A percentile compares a stretch with the other conserved stretches of the same genome.
Conservation (phyloP, 441 rosid species). For the Aquilaria agallochum region DNA sequence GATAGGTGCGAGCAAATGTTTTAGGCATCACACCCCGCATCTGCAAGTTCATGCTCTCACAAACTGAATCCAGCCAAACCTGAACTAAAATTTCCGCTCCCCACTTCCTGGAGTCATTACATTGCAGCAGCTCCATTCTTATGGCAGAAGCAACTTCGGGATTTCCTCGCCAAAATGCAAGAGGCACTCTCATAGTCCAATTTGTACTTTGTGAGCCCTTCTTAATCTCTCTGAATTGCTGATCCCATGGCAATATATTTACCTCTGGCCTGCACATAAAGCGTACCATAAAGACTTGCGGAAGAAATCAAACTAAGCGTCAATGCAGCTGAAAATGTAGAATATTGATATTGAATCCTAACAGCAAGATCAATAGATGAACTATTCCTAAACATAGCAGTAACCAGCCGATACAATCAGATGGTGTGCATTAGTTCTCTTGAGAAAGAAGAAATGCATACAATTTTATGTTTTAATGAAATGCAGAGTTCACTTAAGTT, state of each 20-base stretch:
- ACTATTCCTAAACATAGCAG: too few relatives aligned
- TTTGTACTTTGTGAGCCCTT: constrained; percentile 44
- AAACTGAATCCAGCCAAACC: constrained; percentile 28
- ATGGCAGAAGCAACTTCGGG: constrained; percentile 63
- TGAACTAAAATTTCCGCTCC: constrained; percentile 78
- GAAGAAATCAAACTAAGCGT: too few relatives aligned
- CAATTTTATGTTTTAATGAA: too few relatives aligned
- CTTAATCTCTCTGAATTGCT: constrained; percentile 68
- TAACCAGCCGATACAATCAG: too few relatives aligned
- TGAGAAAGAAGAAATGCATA: too few relatives aligned
- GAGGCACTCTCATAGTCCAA: constrained; percentile 46
- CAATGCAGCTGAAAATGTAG: too few relatives aligned
- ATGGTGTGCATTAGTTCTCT: too few relatives aligned
- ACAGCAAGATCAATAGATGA: too few relatives aligned
- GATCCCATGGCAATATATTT: constrained; percentile 63
- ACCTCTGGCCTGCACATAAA: constrained; percentile 62
- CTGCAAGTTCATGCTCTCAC: neutral
- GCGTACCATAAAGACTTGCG: too few relatives aligned
- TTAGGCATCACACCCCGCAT: neutral
- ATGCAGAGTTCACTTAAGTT: too few relatives aligned
- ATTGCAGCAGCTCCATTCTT: constrained; percentile 49
- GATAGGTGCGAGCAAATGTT: neutral
- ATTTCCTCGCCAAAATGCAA: constrained; percentile 85
- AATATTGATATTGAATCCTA: too few relatives aligned
- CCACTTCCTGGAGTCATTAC: constrained; percentile 62